Evolutionary conservation across 805 yeast species (phyloP), one percentile per base, ranked within the genome.

Genomic region (Saccharomycopsis javanensis): DNA sequence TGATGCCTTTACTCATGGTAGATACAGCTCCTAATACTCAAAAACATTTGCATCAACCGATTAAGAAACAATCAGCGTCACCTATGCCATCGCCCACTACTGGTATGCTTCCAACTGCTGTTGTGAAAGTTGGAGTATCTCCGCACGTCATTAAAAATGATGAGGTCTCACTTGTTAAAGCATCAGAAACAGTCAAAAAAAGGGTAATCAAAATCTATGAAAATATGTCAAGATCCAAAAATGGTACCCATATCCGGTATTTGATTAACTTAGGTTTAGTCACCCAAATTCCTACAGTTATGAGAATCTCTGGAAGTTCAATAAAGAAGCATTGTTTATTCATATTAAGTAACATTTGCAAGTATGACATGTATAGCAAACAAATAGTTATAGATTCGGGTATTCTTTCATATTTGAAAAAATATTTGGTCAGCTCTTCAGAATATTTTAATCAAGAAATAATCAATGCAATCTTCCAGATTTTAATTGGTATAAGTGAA

Each of bases 361-460:
- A 51, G 15, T 51, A 55, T 33, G 60, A 51, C 16, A 33, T 38
- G n/a, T 52, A 37, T 38, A 58, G 62, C n/a, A 57, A 53, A 25
- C 58, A 55, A 46, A 53, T 60, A n/a, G 61, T 60, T 13, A 50
- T 57, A 18, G 55, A 55, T 25, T 60, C 61, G 48, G 62, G 62
- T 16, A 57, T 60, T 25, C 45, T 60, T 15, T 27, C 34, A 1
- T 60, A 60, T 48, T 53, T 60, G 38, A 60, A 60, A 37, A 60
- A 60, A 34, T 57, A 57, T 31, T 53, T 60, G 37, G 62, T 60
- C 6, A 35, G 59, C 11, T 57, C 60, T 10, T 57, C 60, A 6
- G 62, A 60, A 27, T 57, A 60, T 33, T 60, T 37, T 35, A 60
- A 60, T 35, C 61, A 58, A 16, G 62, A 60, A 33, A 60, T 60